Evolutionary conservation across 495 filamentous ascomycete genomes (phyloP), one percentile per base, ranked within the genome.

Genomic region (Talaromyces borbonicus): DNA sequence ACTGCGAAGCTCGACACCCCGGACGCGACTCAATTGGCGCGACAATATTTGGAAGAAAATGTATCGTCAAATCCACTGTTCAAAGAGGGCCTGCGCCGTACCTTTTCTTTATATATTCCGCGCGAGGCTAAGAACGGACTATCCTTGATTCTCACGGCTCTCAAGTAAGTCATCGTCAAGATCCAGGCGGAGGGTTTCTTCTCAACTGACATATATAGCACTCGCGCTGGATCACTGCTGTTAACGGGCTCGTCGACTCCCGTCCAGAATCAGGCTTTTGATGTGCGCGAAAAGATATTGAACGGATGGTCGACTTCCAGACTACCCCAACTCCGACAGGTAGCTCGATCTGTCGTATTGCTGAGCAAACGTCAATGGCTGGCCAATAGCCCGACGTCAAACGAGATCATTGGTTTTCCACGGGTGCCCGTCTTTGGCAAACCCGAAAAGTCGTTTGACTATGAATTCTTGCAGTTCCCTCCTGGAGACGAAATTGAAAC

Each of bases 221-320:
- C 83, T 23, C 72, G 72, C n/a, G 62, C 78, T 0, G 85, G 84
- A 7, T 86, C 79, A 26, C 57, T 86, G 12, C 58, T 85, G 12
- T 59, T 81, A 15, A 88, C 84, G 0, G 82, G 83, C 18, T 78
- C 77, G 18, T 66, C 67, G 24, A 80, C 70, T 1, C 75, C 77
- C 0, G 60, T 88, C 18, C 73, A 83, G 43, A 63, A 77, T 41
- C 85, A 85, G 50, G 71, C 81, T 2, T 50, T 81, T 6, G 59
- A 68, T 29, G 63, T 74, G 25, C 76, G 86, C 2, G 70, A 82
- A 55, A 67, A 73, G 19, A 69, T 86, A 30, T 60, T 88, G 8
- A 65, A 74, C 18, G 50, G 64, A 24, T 86, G 83, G 81, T 54
- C 63, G 15, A 56, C 56, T 8, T 78, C 84, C 0, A 72, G 80